Evolutionary conservation across 495 filamentous ascomycete species (phyloP), one percentile per base, ranked within the genome.

Genomic region (Hyaloscypha finlandica): DNA sequence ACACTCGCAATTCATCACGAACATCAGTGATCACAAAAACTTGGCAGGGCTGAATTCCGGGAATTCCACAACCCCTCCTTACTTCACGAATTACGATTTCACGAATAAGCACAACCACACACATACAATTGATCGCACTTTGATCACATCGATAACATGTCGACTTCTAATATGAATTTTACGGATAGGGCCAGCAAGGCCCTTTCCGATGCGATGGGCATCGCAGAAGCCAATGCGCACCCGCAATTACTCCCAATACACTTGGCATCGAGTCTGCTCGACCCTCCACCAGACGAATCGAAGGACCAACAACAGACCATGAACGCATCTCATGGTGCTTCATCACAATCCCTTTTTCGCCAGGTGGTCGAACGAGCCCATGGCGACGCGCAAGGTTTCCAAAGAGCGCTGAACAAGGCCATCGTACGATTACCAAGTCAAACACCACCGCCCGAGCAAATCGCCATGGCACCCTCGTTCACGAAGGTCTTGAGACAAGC

Each of bases 341-440:
- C 80, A 25, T 81, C 88, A 4, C 80, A 84, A 69, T 90, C 94
- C 3, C 86, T 98, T 51, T 94, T 98, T 83, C 88, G 89, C 63
- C 95, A 98, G 78, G 94, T 97, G 67, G 83, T 99, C 57, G 94
- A 99, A 72, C 90, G 92, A 57, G 95, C 95, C 55, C 89, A 96
- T 75, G 95, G 95, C 72, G 95, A 99, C 74, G 84, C 92, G 35
- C 95, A 97, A 74, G 81, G 88, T 6, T 86, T 99, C 65, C 92
- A 97, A 74, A 87, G 95, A 61, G 83, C 91, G 8, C 83, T 99
- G 59, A 97, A 97, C 84, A 97, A 95, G 83, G 85, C 83, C 8
- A 80, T 98, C 61, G 95, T 99, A 59, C 89, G 95, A 39, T 80
- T 96, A 67, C 94, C 95, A 0, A 94, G 90, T 71, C 95, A 99